Conservation (phyloP, 2,329 filamentous ascomycete genomes). For the Xylariaceae sp. region DNA sequence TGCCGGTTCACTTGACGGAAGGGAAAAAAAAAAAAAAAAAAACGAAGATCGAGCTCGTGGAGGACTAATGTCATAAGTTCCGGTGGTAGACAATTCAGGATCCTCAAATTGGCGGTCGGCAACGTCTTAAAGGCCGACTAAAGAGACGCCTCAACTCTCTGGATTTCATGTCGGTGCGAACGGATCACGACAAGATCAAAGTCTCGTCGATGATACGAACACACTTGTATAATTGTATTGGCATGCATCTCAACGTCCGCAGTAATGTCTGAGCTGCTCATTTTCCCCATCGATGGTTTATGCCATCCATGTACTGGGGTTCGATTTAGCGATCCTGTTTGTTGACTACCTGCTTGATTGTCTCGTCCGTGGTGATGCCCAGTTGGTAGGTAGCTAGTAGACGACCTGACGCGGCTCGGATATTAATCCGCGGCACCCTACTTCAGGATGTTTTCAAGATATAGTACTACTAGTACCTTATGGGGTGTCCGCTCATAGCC, state of each 20-base stretch:
- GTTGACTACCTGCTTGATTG: not conserved
- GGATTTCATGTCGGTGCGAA: slow-evolving; percentile 29
- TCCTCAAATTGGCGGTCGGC: slow-evolving; percentile 25
- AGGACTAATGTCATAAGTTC: slow-evolving; percentile 29
- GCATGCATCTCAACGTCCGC: slow-evolving; percentile 10
- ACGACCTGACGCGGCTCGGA: too few relatives aligned
- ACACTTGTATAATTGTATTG: slow-evolving; percentile 26
- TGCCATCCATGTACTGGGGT: not conserved
- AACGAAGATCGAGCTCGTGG: slow-evolving; percentile 27
- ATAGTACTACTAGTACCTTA: too few relatives aligned
- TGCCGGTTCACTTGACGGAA: slow-evolving; percentile 27
- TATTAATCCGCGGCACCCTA: too few relatives aligned
- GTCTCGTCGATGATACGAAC: slow-evolving; percentile 31
- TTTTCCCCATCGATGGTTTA: slow-evolving; percentile 3
- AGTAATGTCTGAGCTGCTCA: not conserved
- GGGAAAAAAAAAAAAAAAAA: slow-evolving; percentile 19
- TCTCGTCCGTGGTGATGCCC: too few relatives aligned
- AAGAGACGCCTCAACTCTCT: slow-evolving; percentile 29
- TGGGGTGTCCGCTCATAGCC: too few relatives aligned
- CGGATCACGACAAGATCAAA: slow-evolving; percentile 28
- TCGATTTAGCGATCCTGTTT: too few relatives aligned
- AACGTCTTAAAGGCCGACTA: slow-evolving; percentile 29
- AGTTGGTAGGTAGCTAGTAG: too few relatives aligned
- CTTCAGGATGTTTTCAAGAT: too few relatives aligned
- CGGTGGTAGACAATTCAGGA: slow-evolving; percentile 24